A percentile compares a stretch with the other conserved stretches of the same genome.
phyloP scores from a whole-genome alignment of 164 flowering plant genomes.

The Santalum album region DNA sequence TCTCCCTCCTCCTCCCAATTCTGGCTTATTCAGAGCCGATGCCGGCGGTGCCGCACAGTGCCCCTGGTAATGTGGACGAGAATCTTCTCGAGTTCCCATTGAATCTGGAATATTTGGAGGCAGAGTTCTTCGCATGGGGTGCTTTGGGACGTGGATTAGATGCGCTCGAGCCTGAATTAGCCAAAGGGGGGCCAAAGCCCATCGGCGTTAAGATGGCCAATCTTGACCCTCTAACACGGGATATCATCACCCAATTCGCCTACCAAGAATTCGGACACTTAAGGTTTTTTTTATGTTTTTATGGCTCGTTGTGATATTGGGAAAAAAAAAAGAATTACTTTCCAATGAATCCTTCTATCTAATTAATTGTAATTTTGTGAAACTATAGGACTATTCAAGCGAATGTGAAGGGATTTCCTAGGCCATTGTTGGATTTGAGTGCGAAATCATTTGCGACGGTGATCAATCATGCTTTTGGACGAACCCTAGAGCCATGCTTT shows the following conservation, averaged over 20 bases:
- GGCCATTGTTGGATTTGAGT: conserved; percentile 62
- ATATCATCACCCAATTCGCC: conserved; percentile 3
- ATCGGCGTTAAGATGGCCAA: not conserved
- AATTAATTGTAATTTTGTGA: no score
- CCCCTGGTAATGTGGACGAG: no score
- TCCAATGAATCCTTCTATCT: no score
- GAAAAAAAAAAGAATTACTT: no score
- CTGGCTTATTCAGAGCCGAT: no score
- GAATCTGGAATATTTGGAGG: not conserved
- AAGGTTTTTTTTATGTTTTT: not conserved
- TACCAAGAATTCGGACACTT: conserved; percentile 3
- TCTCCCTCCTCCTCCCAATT: no score
- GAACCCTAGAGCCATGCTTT: conserved; percentile 44
- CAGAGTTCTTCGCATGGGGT: conserved; percentile 3
- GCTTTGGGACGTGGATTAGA: not conserved
- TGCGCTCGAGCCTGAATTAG: not conserved
- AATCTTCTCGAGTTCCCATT: conserved; percentile 1
- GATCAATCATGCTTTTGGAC: conserved; percentile 50
- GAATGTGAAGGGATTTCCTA: conserved; percentile 53
- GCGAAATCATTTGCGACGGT: conserved; percentile 33
- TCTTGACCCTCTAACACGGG: not conserved
- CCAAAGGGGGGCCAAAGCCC: not conserved
- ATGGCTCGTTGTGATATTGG: no score
- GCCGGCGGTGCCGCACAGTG: no score
- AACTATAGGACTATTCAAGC: conserved; percentile 52